Base-by-base conservation (phyloP, 805 yeast genomes). In the Schizosaccharomyces lindneri region DNA sequence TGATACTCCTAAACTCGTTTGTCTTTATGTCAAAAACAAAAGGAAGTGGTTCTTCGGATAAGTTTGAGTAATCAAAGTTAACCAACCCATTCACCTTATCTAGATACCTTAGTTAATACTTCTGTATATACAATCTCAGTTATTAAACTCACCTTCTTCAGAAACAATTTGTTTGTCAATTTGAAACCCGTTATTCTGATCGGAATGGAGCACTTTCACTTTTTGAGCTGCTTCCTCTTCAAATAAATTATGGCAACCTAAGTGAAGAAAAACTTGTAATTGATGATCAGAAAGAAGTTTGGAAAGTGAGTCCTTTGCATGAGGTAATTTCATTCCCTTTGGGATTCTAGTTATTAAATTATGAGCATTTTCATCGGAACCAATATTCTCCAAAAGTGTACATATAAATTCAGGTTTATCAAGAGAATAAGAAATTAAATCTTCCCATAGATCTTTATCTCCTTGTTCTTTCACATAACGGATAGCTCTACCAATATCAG, bases 401-500 rank as follows among this genome's bases (percentile, higher is more conserved):
- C 80, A 79, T 55, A 90, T 83, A 68, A 87, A 88, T n/a, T 75
- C 75, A 0, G 96, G 93, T 65, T 81, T 81, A 48, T 77, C 75
- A 73, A 82, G 76, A 24, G 95, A 82, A 69, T 82, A 81, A 24
- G 80, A 81, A 11, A 90, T 72, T 64, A 90, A 74, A 59, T 81
- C 80, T 55, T 81, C 81, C 95, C 96, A 88, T 11, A 87, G 73
- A n/a, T 86, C 94, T 27, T 74, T 70, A 66, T 87, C 94, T 61
- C 81, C 80, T 63, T 79, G 76, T 11, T 76, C 76, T 61, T 76
- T 78, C 0, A 89, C 93, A 75, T 88, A 93, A 19, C 76, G 77
- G 29, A 93, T 84, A 0, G 97, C 97, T 65, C 79, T 76, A 51
- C 78, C 78, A 0, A 95, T 90, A 68, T 90, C 93, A 62, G 83